Evolutionary conservation across 495 filamentous ascomycete species (phyloP), one percentile per base, ranked within the genome.

Genomic region (Penicillium bovifimosum): DNA sequence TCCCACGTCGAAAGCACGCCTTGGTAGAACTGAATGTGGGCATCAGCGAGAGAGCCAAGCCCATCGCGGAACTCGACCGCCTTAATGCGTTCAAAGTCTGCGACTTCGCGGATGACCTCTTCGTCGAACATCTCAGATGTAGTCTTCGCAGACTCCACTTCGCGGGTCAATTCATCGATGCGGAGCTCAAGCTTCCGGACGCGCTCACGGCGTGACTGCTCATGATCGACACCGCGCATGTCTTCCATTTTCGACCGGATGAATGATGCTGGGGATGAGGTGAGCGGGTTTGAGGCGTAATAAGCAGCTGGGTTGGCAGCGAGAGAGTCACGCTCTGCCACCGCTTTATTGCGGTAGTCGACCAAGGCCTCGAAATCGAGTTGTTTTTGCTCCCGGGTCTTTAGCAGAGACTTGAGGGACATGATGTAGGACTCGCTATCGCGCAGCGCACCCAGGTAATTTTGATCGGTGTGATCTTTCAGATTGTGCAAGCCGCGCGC

Each of bases 41-140:
- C 82, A 58, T 90, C 88, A 8, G 91, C 90, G 39, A 97, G 72
- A 24, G 78, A 81, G 10, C 87, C 88, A 54, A 97, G 76, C 44
- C 90, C 90, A 57, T 87, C 82, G 60, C 88, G 88, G 68, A 98
- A 92, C 75, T 98, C 93, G 47, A 86, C 77, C 26, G 86, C 82
- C 72, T 98, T 98, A 78, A 97, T 96, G 38, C 91, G 81, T 73
- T 97, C 93, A 66, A 98, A 98, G 65, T 95, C 91, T 11, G 76
- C 82, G 2, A 96, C 88, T 74, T 98, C 93, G 43, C 85, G 85
- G 7, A 96, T 84, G 18, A 96, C 91, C 71, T 96, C 89, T 59
- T 96, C 90, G 67, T 95, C 93, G 56, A 97, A 97, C 61, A 82
- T 83, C 61, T 96, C 90, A 1, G 83, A 86, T 10, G 83, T 84